phyloP scores from a whole-genome alignment of 108 stramenopile genomes.

The Asterionellopsis glacialis region DNA sequence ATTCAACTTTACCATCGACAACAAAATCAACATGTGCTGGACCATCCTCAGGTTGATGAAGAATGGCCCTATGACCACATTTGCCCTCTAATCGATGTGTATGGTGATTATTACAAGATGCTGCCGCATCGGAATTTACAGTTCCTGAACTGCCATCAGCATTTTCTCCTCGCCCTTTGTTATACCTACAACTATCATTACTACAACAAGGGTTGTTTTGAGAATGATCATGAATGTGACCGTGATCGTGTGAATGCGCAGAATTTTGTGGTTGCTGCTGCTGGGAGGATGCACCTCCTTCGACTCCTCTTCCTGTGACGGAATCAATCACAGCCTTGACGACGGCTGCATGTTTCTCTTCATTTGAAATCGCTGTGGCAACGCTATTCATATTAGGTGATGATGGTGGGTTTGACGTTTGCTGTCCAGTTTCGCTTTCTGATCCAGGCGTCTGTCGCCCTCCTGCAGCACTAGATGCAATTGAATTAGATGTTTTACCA shows the following conservation, averaged over 20 bases:
- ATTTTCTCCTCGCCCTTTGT: too few species aligned
- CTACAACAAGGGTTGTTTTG: neutral
- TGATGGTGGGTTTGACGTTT: too few species aligned
- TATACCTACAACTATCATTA: too few species aligned
- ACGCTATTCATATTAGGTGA: too few species aligned
- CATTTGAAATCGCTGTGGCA: neutral
- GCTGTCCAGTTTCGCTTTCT: too few species aligned
- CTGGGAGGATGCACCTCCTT: too few species aligned
- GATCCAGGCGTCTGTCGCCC: too few species aligned
- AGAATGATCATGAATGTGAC: constrained; percentile 11
- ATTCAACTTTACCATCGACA: constrained; percentile 58
- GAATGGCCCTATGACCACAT: constrained; percentile 61
- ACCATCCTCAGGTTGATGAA: constrained; percentile 52
- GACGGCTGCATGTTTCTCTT: neutral
- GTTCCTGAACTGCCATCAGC: neutral
- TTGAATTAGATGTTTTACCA: neutral
- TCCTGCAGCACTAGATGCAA: neutral
- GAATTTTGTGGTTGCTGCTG: too few species aligned
- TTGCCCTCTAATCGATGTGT: constrained; percentile 48
- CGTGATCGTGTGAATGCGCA: too few species aligned
- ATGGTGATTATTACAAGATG: constrained; percentile 26
- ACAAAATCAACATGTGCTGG: constrained; percentile 64
- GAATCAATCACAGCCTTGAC: neutral
- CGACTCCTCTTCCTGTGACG: neutral
- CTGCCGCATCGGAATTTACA: neutral